A percentile compares a stretch with the other conserved stretches of the same genome.
phyloP scores from a whole-genome alignment of 2,329 filamentous ascomycete species.

The Ophiobolus disseminans region DNA sequence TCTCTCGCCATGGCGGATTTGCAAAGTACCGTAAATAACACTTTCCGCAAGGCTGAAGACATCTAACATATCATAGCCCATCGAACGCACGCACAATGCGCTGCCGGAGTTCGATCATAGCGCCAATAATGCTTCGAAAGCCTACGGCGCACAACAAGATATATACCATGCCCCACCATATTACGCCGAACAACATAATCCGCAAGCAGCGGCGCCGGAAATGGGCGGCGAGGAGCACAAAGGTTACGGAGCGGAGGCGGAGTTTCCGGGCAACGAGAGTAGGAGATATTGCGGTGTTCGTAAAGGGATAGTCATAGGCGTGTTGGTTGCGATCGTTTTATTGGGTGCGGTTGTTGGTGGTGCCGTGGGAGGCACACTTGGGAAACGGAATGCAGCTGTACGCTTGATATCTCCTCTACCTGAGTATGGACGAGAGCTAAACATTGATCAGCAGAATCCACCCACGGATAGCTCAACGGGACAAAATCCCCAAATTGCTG shows the following conservation, averaged over 20 bases:
- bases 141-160: neutral
- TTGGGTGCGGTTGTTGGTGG: neutral
- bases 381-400: neutral
- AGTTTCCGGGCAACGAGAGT: neutral
- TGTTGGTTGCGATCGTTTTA: too few species aligned
- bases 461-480: neutral
- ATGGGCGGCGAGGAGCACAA: too few species aligned
- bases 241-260: neutral
- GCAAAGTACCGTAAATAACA: neutral
- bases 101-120: neutral
- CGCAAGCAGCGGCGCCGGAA: neutral
- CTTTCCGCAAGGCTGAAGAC: neutral
- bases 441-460: too few species aligned
- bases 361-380: neutral
- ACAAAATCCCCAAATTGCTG: too few species aligned
- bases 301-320: neutral
- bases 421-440: too few species aligned
- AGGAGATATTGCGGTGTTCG: neutral
- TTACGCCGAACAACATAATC: neutral
- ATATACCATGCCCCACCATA: neutral
- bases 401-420: neutral
- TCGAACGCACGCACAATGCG: neutral
- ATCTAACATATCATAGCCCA: neutral
- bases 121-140: neutral
- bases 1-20: too few species aligned